A percentile compares a stretch with the other conserved stretches of the same genome.
These are phyloP conservation scores for Polygonum aviculare DNA, from an alignment of 148 eudicot species.

Conservation along the genomic window DNA sequence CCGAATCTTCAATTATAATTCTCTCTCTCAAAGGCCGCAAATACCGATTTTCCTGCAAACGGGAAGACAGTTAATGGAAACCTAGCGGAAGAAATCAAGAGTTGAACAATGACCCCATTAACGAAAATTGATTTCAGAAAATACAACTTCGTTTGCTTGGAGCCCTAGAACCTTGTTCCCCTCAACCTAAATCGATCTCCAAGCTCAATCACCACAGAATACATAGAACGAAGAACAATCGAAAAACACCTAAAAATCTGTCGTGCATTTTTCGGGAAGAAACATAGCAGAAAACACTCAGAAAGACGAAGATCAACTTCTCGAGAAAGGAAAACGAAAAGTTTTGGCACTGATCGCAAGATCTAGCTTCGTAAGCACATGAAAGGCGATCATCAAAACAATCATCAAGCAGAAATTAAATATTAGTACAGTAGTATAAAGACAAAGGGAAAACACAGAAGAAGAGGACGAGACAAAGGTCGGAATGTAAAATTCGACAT, in stretches of 20 bases:
- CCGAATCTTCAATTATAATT: too few species aligned
- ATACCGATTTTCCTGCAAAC: too few species aligned
- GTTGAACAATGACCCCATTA: not conserved
- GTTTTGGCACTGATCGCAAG: not conserved
- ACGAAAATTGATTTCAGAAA: not conserved
- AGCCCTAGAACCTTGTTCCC: not conserved
- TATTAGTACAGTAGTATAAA: not conserved
- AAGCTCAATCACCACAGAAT: not conserved
- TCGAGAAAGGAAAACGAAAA: not conserved
- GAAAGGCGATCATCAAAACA: not conserved
- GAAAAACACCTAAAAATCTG: not conserved
- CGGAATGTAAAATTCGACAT: not conserved
- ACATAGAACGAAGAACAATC: not conserved
- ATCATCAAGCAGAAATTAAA: conserved; percentile 1
- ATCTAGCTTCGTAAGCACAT: not conserved
- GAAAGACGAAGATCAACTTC: not conserved
- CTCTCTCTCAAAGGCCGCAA: too few species aligned
- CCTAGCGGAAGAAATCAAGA: not conserved
- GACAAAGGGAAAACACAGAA: not conserved
- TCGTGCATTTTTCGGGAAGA: not conserved
- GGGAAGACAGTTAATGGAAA: too few species aligned
- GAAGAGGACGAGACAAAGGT: not conserved
- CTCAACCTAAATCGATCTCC: not conserved
- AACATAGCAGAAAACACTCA: not conserved
- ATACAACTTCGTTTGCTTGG: not conserved